Base-by-base conservation (phyloP, 495 filamentous ascomycete species). In the Margaritispora aquatica region DNA sequence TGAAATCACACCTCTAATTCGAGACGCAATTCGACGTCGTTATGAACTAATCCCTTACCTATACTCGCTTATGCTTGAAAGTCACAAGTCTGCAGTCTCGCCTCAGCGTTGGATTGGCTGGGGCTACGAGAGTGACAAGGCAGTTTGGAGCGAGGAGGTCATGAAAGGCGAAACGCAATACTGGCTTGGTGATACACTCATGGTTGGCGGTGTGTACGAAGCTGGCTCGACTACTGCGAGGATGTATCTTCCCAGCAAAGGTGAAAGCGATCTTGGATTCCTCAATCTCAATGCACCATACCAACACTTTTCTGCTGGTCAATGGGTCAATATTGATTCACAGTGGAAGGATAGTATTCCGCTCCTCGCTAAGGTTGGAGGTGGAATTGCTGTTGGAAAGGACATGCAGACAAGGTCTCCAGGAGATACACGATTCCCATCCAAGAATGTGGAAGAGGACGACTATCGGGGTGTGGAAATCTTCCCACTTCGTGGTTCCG, bases 41-140 rank as follows among this genome's bases (percentile, higher is more conserved):
- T 89, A 89, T 66, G 82, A 84, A 65, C 74, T 89, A 29, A 75
- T 88, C 15, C 86, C 86, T 1, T 89, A 88, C 68, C 76, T 85
- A 26, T 89, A 87, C 70, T 80, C 80, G 1, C 75, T 83, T 13
- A 78, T 79, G 51, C 76, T 87, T 1, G 74, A 82, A 54, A 84
- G 80, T 56, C 82, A 86, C 66, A 68, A 74, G 47, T 71, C 67
- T 4, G 85, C 86, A 13, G 66, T 75, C 1, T 82, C 85, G 19
- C 79, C 82, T 8, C 85, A 88, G 63, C 75, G 84, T 57, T 88
- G 85, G 85, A 76, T 80, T 1, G 85, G 85, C 13, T 86, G 83
- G 83, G 83, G 84, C 23, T 86, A 83, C 63, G 84, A 87, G 67
- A 70, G 68, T 15, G 85, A 88, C 59, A 73, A 80, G 0, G 79